A percentile compares a stretch with the other conserved stretches of the same genome.
Conservation (phyloP, 2,329 filamentous ascomycete genomes). For the Claviceps citrina region DNA sequence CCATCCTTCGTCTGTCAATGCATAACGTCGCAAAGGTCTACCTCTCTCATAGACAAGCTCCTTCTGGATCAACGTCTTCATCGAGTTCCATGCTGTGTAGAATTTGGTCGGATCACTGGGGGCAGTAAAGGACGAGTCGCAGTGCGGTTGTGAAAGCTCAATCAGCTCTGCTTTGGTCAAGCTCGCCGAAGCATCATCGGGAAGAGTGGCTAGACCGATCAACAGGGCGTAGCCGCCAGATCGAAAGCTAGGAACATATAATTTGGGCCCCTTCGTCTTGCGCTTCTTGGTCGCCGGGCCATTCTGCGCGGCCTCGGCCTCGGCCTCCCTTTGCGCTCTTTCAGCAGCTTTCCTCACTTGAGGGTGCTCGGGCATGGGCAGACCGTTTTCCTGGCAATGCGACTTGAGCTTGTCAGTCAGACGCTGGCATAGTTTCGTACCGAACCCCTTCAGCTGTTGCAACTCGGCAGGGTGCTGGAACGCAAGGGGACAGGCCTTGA, state of each 20-base stretch:
- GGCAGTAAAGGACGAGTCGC: conserved; percentile 56
- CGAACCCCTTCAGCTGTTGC: conserved; percentile 57
- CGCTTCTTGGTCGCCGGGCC: conserved; percentile 32
- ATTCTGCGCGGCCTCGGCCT: conserved; percentile 21
- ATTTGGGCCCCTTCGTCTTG: conserved; percentile 41
- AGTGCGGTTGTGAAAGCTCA: conserved; percentile 53
- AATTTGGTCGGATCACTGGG: conserved; percentile 52
- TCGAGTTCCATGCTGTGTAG: conserved; percentile 71
- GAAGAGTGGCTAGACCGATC: conserved; percentile 45
- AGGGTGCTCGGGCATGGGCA: conserved; percentile 50
- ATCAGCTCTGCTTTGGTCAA: conserved; percentile 56
- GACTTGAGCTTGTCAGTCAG: conserved; percentile 45
- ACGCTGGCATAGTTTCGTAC: conserved; percentile 53
- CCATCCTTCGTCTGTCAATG: conserved; percentile 63
- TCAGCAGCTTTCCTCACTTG: conserved; percentile 25
- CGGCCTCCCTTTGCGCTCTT: conserved; percentile 14
- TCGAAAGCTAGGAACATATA: conserved; percentile 58
- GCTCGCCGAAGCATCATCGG: conserved; percentile 35
- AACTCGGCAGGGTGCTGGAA: conserved; percentile 62
- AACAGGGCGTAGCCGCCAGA: conserved; percentile 62
- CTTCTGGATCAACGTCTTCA: conserved; percentile 59
- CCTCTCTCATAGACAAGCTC: conserved; percentile 60
- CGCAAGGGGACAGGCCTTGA: conserved; percentile 56
- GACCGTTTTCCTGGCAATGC: conserved; percentile 50
- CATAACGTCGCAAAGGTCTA: conserved; percentile 51